Base-by-base conservation (phyloP, 2,329 filamentous ascomycete species). In the Tolypocladium ovalisporum region DNA sequence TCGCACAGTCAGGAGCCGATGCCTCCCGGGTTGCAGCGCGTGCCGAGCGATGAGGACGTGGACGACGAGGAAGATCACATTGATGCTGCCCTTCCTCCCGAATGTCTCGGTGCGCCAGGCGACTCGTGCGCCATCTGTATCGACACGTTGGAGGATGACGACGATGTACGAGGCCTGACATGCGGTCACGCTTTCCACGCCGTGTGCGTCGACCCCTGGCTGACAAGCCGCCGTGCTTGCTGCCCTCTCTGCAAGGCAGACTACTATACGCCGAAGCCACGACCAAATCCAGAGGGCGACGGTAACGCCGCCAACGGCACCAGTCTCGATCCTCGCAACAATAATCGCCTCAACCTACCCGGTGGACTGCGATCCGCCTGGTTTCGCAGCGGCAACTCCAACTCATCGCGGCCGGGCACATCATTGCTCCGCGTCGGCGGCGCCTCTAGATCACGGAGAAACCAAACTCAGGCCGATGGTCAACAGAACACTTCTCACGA, bases 111-210 rank as follows among this genome's bases (percentile, higher is more conserved):
- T 32, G 87, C 87, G 55, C 89, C 90, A 0, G 94, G 93, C 49
- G 94, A 99, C 68, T 88, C 90, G 2, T 99, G 94, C 72, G 94
- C 94, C 54, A 97, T 99, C 65, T 99, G 94, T 71, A 87, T 99
- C 62, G 94, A 99, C 68, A 87, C 83, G 0, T 82, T 99, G 22
- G 94, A 99, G 70, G 90, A 97, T 61, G 90, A 97, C 61, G 94
- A 97, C 65, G 93, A 99, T 68, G 86, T 99, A 54, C 89, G 94
- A 64, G 94, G 94, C 2, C 76, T 99, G 60, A 91, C 90, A 4
- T 99, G 94, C 67, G 94, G 94, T n/a, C 94, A 99, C 72, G 92
- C 93, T 56, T 99, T 97, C 82, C 94, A 99, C 70, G 92, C 91
- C 54, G 89, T 88, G 42, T 99, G 94, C 69, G 84, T 99, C 54